Evolutionary conservation across 78 protist species (phyloP), one percentile per base, ranked within the genome.

Genomic region (Dictyostelium intermedium): DNA sequence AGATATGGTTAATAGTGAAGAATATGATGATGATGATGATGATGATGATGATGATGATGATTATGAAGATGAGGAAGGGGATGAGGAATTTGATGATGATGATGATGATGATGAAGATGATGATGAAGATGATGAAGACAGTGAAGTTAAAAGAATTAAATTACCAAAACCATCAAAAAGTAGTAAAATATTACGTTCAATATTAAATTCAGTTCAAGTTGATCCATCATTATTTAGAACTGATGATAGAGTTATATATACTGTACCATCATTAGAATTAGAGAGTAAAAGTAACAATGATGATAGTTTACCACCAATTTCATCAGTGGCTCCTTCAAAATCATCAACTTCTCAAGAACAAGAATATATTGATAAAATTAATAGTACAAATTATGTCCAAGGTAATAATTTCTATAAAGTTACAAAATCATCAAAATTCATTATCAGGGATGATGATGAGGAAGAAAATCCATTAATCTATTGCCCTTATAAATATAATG

Each of bases 331-430:
- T 27, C 34, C 32, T 23, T 30, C 74, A 27, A 30, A 66, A 66
- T 66, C 74, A 27, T 66, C 74, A n/a, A 66, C 74, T 14, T 27
- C 32, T 66, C 74, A 66, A 66, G 74, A 66, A 66, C 74, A 66
- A 27, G 34, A 66, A 8, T 66, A 25, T 25, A 30, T 66, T 1
- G 74, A 66, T 66, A 66, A 66, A 3, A 66, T 66, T 27, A 66
- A 66, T 66, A 56, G 5, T 23, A 66, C 74, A 2, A 11, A 9
- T 11, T 66, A 66, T 27, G 16, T 27, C 10, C 32, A 66, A 25
- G 18, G 73, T 66, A 66, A 66, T 25, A 27, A 35, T 3, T 66
- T 66, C 18, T 66, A 66, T 66, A 66, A 66, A 66, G 35, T 27
- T 66, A 27, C 74, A 66, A 66, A 66, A 10, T 66, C 74, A 6